These are phyloP conservation scores for Colletotrichum sojae DNA, from an alignment of 2,329 filamentous ascomycete genomes.

Conservation along the genomic window DNA sequence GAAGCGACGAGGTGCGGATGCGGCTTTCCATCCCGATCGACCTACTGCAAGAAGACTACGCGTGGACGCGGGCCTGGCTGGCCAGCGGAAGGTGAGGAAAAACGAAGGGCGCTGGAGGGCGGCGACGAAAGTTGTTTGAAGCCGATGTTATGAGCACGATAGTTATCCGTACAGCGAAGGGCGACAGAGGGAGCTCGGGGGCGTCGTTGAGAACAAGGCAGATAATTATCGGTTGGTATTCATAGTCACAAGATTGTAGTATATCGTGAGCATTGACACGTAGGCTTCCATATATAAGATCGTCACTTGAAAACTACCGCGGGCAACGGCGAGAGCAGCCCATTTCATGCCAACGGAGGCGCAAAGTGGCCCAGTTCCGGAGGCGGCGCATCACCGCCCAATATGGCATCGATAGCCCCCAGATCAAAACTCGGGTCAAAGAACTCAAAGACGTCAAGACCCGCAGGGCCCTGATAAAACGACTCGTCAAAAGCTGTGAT, in stretches of 20 bases:
- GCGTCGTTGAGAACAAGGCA: not conserved
- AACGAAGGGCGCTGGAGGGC: not conserved
- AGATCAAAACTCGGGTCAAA: conserved; percentile 45
- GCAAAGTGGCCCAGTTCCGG: conserved; percentile 18
- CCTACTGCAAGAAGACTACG: conserved; percentile 11
- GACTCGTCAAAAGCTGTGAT: conserved; percentile 14
- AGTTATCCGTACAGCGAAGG: too few species aligned
- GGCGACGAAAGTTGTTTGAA: conserved; percentile 10
- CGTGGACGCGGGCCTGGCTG: conserved; percentile 26
- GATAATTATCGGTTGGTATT: not conserved
- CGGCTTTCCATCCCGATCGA: conserved; percentile 11
- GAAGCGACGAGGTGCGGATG: not conserved
- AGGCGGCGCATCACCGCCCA: conserved; percentile 31
- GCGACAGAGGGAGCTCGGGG: not conserved
- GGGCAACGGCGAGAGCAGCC: too few species aligned
- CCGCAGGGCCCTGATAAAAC: conserved; percentile 30
- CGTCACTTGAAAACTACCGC: too few species aligned
- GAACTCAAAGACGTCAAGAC: conserved; percentile 43
- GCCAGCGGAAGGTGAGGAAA: not conserved
- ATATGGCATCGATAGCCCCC: conserved; percentile 43
- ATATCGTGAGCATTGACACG: too few species aligned
- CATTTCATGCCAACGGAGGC: not conserved
- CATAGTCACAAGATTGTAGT: not conserved
- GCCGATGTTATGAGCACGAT: not conserved
- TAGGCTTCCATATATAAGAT: too few species aligned